Percentiles rank a stretch among this genome's conserved stretches.
Conservation (phyloP, 2,329 filamentous ascomycete genomes). For the Botrytis hyacinthi region DNA sequence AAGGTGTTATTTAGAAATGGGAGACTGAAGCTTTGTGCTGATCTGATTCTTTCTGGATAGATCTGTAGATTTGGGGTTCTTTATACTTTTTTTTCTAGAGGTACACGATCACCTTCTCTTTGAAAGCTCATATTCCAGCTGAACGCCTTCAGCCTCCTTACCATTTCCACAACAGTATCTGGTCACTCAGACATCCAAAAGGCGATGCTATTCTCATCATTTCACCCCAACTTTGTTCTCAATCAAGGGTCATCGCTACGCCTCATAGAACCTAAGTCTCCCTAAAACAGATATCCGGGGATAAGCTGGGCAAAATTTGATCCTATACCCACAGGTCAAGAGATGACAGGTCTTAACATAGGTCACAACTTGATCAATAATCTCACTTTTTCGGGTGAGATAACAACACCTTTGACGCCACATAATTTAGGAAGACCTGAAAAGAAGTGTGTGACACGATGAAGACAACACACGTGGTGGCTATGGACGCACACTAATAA, state of each 20-base stretch:
- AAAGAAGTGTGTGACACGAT: neutral
- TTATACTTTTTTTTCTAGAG: neutral
- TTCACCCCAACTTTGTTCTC: neutral
- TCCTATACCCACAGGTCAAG: neutral
- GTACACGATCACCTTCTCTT: neutral
- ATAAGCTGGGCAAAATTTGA: neutral
- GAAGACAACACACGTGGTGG: neutral
- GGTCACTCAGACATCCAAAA: neutral
- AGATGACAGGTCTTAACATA: neutral
- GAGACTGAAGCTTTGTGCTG: neutral
- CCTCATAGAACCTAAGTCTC: neutral
- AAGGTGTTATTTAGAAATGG: neutral
- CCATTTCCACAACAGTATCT: neutral
- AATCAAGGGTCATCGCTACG: neutral
- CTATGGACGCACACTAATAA: neutral
- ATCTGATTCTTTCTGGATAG: neutral
- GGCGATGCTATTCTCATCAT: neutral
- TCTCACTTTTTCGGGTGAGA: neutral
- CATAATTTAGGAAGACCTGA: neutral
- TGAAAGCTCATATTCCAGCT: neutral
- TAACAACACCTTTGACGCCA: constrained; percentile 3
- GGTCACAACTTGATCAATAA: neutral
- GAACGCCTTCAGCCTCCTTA: neutral
- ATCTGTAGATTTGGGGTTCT: neutral
- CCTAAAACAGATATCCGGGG: neutral